A percentile compares a stretch with the other conserved stretches of the same genome.
Conservation (phyloP, 176 grass and related monocot species). For the Carex myosuroides region DNA sequence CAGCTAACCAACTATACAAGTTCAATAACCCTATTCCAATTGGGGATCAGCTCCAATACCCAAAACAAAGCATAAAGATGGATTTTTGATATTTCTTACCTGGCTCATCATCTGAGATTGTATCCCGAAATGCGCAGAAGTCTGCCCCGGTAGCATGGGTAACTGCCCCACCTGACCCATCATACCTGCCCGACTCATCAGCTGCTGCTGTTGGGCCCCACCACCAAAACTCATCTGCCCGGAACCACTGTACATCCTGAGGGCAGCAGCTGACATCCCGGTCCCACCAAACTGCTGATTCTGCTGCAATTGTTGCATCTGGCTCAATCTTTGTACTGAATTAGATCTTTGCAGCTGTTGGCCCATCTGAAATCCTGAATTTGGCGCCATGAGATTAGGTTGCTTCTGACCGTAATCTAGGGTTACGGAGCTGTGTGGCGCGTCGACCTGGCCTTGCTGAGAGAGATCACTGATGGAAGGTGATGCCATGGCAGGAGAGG, state of each 20-base stretch:
- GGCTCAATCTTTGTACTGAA: slow-evolving; percentile 37
- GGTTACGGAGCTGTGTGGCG: slow-evolving; percentile 34
- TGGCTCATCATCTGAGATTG: slow-evolving; percentile 77
- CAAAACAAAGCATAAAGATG: neutral
- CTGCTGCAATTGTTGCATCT: slow-evolving; percentile 58
- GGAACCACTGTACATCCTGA: slow-evolving; percentile 51
- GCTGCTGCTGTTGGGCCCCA: slow-evolving; percentile 46
- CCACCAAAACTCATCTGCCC: slow-evolving; percentile 84
- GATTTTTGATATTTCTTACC: slow-evolving; percentile 22
- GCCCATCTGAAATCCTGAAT: slow-evolving; percentile 21
- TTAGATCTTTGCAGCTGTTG: slow-evolving; percentile 22
- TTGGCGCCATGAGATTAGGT: slow-evolving; percentile 15
- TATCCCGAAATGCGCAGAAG: slow-evolving; percentile 54
- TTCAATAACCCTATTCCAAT: neutral
- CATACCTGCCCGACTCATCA: slow-evolving; percentile 51
- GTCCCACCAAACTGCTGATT: slow-evolving; percentile 33
- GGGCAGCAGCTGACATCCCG: slow-evolving; percentile 30
- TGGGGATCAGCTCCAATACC: neutral
- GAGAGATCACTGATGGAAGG: slow-evolving; percentile 33
- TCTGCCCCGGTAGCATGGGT: slow-evolving; percentile 66
- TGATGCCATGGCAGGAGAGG: slow-evolving; percentile 4
- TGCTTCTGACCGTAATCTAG: slow-evolving; percentile 33
- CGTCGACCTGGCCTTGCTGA: slow-evolving; percentile 24
- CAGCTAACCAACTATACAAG: neutral
- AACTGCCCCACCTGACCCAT: slow-evolving; percentile 58